Evolutionary conservation across 495 filamentous ascomycete species (phyloP).

Genomic region (Sporormia fimetaria): DNA sequence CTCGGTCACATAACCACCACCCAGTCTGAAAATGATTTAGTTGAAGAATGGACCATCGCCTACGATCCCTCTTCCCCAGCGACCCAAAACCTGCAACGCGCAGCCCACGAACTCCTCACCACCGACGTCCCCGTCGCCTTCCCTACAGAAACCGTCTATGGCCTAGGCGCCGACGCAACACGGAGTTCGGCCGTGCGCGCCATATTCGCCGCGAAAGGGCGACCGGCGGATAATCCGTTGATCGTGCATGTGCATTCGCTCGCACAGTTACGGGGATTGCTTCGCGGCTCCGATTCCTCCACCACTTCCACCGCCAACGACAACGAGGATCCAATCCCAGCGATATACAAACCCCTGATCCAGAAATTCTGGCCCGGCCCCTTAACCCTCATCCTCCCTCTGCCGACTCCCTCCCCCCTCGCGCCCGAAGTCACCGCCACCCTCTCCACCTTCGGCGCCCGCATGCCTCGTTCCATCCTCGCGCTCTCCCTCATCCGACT

Average conservation of each 20-base stretch:
- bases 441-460: conserved; percentile 72
- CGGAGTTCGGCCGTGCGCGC: conserved; percentile 70
- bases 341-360: conserved; percentile 74
- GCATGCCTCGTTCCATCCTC: conserved; percentile 77
- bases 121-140: conserved; percentile 77
- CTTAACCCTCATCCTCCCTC: conserved; percentile 79
- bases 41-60: conserved; percentile 21
- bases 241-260: conserved; percentile 86
- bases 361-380: conserved; percentile 87
- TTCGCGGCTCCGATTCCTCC: conserved; percentile 35
- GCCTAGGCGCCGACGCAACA: conserved; percentile 88
- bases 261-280: conserved; percentile 57
- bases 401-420: conserved; percentile 54
- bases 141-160: conserved; percentile 97
- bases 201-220: conserved; percentile 81
- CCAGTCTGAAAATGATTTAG: background rate
- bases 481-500: conserved; percentile 74
- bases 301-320: conserved; percentile 23
- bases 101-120: conserved; percentile 49
- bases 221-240: conserved; percentile 87
- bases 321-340: conserved; percentile 47
- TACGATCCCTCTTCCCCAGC: conserved; percentile 12
- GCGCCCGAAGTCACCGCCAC: conserved; percentile 81
- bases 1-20: conserved; percentile 14
- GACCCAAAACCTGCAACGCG: conserved; percentile 35